Percentiles rank a stretch among this genome's conserved stretches.
These are phyloP conservation scores for Backusella mclennaniae DNA, from an alignment of 192 early-diverging fungal species.

Conservation along the genomic window DNA sequence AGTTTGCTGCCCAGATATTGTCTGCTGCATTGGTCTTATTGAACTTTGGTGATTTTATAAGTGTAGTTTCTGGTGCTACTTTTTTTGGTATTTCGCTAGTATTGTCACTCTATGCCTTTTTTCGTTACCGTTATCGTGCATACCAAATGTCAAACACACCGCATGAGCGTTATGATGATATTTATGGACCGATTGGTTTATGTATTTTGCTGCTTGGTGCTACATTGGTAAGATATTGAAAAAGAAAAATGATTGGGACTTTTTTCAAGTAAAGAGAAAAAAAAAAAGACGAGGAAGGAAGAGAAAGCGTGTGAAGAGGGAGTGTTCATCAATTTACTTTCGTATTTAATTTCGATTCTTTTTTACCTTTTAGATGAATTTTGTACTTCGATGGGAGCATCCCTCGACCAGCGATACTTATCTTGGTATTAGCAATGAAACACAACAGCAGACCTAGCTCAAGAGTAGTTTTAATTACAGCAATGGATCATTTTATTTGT, in stretches of 20 bases:
- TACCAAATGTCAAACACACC: constrained; percentile 54
- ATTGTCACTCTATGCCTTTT: constrained; percentile 73
- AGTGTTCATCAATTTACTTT: not conserved
- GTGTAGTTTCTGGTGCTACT: constrained; percentile 61
- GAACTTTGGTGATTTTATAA: constrained; percentile 76
- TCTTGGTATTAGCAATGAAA: not conserved
- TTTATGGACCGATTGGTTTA: constrained; percentile 68
- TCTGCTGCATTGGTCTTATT: constrained; percentile 67
- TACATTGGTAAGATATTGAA: constrained; percentile 33
- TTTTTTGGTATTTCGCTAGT: constrained; percentile 68
- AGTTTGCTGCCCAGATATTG: constrained; percentile 69
- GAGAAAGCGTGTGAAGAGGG: not conserved
- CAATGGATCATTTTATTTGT: not conserved
- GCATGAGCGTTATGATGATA: constrained; percentile 65
- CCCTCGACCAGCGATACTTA: not conserved
- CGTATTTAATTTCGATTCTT: not conserved
- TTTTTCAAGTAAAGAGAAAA: not conserved
- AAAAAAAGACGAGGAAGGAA: not conserved
- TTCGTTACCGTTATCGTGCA: constrained; percentile 75
- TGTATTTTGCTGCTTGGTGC: constrained; percentile 64
- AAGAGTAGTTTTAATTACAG: not conserved
- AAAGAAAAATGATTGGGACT: not conserved
- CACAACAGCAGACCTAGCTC: not conserved
- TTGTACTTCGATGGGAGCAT: constrained; percentile 46
- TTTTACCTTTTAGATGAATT: constrained; percentile 13